Evolutionary conservation across 805 yeast species (phyloP), one percentile per base, ranked within the genome.

Genomic region (Blastobotrys americana): DNA sequence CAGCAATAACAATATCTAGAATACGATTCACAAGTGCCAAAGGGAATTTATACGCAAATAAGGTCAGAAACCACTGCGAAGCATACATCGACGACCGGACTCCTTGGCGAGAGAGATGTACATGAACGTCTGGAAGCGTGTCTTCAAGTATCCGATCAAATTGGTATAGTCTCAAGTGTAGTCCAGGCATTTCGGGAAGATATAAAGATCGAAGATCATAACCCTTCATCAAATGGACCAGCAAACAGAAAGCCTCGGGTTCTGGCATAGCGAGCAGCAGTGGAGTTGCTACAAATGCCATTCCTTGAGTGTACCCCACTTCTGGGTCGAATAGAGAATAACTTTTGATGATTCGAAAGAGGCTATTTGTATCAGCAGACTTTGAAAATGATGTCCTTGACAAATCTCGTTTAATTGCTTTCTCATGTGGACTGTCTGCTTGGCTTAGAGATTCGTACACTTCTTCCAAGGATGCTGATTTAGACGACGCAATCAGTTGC

Each of bases 231-330:
- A 93, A 69, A 39, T 78, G 79, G 13, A 82, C 85, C 37, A 90
- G 69, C 54, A 89, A 62, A 48, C 93, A 79, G 65, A 90, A 90
- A 3, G 95, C 80, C 60, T 90, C 97, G 38, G 82, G 72, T 52
- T 89, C 96, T 5, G 60, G 73, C 80, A 87, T 76, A 54, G 85
- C 85, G 68, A 89, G 71, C 37, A 88, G 68, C 39, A 93, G 64
- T 2, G 98, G 97, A 4, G 87, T 87, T 0, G 85, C 77, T 37
- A 93, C 77, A 58, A 93, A 93, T 1, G 95, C 95, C 96, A 93
- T 88, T 5, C 98, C 97, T 64, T 93, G 98, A 1, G 97, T 93
- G 58, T 93, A 93, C 0, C 98, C 98, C 41, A 93, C 96, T 42
- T 89, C 97, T 1, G 84, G 79, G 61, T 93, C 97, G 60, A 77